Conservation (phyloP, 495 filamentous ascomycete genomes). For the Copromyces sp. region DNA sequence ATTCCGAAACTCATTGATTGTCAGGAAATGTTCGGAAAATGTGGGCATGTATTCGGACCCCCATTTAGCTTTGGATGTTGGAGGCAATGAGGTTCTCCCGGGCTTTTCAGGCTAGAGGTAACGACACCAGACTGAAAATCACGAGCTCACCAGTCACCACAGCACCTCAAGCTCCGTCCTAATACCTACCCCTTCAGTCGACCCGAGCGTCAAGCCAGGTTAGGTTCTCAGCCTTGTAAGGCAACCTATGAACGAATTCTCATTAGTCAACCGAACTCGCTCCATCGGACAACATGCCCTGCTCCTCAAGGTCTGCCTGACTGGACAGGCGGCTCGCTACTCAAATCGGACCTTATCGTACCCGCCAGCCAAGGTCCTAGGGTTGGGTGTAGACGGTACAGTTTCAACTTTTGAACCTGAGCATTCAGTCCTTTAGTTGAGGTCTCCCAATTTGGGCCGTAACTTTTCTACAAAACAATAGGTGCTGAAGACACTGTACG, state of each 20-base stretch:
- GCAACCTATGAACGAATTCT: not conserved
- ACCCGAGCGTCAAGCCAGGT: not conserved
- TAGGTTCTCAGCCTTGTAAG: not conserved
- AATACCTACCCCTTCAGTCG: not conserved
- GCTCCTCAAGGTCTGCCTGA: not conserved
- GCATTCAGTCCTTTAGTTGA: too few relatives aligned
- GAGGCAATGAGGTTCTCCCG: not conserved
- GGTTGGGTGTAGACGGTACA: not conserved
- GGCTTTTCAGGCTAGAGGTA: not conserved
- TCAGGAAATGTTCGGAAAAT: not conserved
- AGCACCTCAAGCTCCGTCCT: not conserved
- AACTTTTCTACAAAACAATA: too few relatives aligned
- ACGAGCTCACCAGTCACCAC: not conserved
- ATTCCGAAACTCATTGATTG: not conserved
- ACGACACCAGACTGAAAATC: not conserved
- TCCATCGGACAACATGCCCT: not conserved
- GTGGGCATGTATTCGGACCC: not conserved
- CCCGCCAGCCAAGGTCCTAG: not conserved
- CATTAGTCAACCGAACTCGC: not conserved
- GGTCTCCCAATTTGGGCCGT: too few relatives aligned
- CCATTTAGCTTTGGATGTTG: not conserved
- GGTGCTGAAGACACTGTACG: not conserved
- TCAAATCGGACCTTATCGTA: not conserved
- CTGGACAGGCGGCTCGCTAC: not conserved
- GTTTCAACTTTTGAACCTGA: not conserved